Evolutionary conservation across 2,329 filamentous ascomycete species (phyloP).

Genomic region (Aureobasidium vineae): DNA sequence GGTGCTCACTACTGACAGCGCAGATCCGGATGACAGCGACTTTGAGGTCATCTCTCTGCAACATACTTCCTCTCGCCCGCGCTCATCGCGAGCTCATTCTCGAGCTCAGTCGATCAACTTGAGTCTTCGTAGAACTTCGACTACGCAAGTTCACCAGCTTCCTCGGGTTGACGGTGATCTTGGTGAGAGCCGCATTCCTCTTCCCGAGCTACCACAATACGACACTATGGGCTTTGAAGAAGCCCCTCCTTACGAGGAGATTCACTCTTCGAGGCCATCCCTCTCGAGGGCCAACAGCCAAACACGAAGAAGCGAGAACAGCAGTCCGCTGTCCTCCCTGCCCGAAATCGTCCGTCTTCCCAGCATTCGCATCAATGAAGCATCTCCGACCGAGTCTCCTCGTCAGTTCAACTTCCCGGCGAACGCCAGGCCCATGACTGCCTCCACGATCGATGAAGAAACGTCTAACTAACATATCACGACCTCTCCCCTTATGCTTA

Average conservation of each 20-base stretch:
- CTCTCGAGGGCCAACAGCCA: conserved; percentile 21
- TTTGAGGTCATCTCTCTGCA: conserved; percentile 47
- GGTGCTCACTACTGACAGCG: conserved; percentile 41
- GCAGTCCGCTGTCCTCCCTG: conserved; percentile 33
- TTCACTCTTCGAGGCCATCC: conserved; percentile 10
- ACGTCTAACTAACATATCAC: conserved; percentile 12
- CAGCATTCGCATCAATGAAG: conserved; percentile 47
- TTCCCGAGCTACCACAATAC: conserved; percentile 39
- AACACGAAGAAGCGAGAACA: conserved; percentile 27
- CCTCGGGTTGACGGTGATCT: conserved; percentile 35
- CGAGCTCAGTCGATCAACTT: conserved; percentile 30
- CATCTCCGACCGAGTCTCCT: conserved; percentile 35
- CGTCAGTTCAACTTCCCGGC: conserved; percentile 6
- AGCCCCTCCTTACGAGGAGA: conserved; percentile 46
- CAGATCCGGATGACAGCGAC: conserved; percentile 43
- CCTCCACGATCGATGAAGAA: conserved; percentile 26
- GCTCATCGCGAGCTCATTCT: conserved; percentile 28
- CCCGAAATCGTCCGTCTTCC: conserved; percentile 45
- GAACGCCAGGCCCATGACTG: conserved; percentile 2
- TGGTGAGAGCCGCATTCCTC: conserved; percentile 35
- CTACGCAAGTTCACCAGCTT: background rate
- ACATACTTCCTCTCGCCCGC: conserved; percentile 38
- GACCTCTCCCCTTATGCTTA: conserved; percentile 17
- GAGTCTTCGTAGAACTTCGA: conserved; percentile 23
- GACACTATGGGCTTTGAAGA: conserved; percentile 43